Base-by-base conservation (phyloP, 495 filamentous ascomycete species). In the Xylaria sp. region DNA sequence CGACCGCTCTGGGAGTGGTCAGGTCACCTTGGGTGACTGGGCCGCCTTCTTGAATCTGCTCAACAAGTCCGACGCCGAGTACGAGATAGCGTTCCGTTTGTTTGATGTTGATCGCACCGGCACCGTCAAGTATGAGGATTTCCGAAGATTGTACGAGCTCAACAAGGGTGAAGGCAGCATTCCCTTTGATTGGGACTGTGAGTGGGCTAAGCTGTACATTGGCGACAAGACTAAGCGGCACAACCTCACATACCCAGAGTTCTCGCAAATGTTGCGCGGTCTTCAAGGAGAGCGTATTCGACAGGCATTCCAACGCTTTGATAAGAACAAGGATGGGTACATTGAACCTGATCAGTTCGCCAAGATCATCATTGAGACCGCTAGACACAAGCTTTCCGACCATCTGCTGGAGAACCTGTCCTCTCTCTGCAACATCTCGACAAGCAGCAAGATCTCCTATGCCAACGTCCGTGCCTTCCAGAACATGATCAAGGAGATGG, bases 401-500 rank as follows among this genome's bases (percentile, higher is more conserved):
- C 93, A 99, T 77, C 85, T 99, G 21, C 86, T 99, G n/a, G 90
- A 96, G 43, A 94, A 98, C 80, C 89, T 98, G 33, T 93, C 93
- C 67, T 94, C 94, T 4, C 88, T 99, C 61, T 98, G 95, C 87
- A 98, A 98, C 80, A 97, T 99, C 78, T 93, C 93, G 1, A 85
- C 92, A 19, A 91, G 94, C 61, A 96, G 88, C 82, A 97, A 97
- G 81, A 97, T 99, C 68, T 97, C 93, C 35, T 99, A 99, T 75
- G 94, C 96, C 71, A 97, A 97, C 79, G 96, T 99, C 6, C 89
- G 97, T 43, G 96, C 96, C 15, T 99, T 99, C 83, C 94, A 97
- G 81, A 99, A 99, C 74, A 87, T 99, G 75, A 93, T 99, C 75
- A 88, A 90, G 69, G 94, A 98, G 84, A 98, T 99, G 95, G 97